Evolutionary conservation across 2,329 filamentous ascomycete genomes (phyloP), one percentile per base, ranked within the genome.

Genomic region (Neopestalotiopsis sp.): DNA sequence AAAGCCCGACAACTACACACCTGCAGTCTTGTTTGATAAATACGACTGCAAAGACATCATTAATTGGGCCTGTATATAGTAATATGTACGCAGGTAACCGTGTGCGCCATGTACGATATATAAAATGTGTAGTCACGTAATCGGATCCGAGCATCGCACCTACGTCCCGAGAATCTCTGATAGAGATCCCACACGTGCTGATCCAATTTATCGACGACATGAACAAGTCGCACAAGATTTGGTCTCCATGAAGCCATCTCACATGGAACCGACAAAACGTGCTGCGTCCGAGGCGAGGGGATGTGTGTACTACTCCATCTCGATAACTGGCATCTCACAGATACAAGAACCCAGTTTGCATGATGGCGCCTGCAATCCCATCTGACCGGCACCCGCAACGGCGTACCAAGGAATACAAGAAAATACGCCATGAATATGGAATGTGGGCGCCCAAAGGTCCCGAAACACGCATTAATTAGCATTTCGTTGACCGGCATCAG

Each of bases 361-460:
- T 52, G 14, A 17, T 28, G 9, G 17, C 45, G 17, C n/a, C n/a
- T 20, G n/a, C 45, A 52, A 7, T 20, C n/a, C 45, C 45, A 52
- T 4, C 45, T 20, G 14, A 59, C 34, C 59, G 59, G 59, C 59
- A 10, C 59, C 59, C 32, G 59, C 59, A 62, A 34, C n/a, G 28
- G n/a, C 28, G 34, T 38, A 38, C 5, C 3, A 28, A 28, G 24
- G 24, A 28, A 28, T 28, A 28, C 24, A 28, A 28, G 24, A 38
- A 38, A 10, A 38, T 38, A 5, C 34, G 34, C 34, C 34, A 38
- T 38, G 24, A 28, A 38, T 24, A 32, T 56, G 63, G 63, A 57
- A 65, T 65, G 63, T 65, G 63, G 63, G 63, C 63, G 63, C 12
- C 20, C 63, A 57, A 24, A 65, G 24, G 10, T 56, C 45, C 63